Percentiles rank a stretch among this genome's conserved stretches.
These are phyloP conservation scores for Maudiozyma humilis DNA, from an alignment of 1,139 yeast species.

Conservation along the genomic window DNA sequence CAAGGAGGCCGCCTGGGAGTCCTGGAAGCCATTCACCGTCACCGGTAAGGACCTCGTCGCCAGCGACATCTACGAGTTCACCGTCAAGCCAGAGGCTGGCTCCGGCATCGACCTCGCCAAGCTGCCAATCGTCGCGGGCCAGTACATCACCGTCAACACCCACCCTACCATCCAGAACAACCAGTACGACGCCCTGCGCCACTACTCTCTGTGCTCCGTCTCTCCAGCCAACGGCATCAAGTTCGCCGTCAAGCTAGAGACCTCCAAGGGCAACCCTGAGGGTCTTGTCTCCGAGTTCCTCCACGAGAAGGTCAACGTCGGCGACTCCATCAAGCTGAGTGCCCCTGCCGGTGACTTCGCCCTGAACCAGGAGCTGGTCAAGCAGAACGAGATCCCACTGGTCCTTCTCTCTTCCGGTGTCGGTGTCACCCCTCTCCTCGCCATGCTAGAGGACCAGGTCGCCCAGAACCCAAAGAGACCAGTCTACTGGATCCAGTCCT, in stretches of 20 bases:
- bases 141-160: constrained; percentile 50
- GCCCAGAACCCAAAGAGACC: constrained; percentile 25
- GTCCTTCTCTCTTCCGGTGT: constrained; percentile 55
- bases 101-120: constrained; percentile 29
- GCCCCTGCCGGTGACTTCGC: constrained; percentile 56
- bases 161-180: constrained; percentile 28
- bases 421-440: constrained; percentile 57
- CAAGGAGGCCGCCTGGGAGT: constrained; percentile 43
- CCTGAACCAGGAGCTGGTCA: constrained; percentile 26
- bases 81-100: constrained; percentile 41
- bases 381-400: constrained; percentile 32
- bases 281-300: constrained; percentile 50
- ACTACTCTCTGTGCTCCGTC: constrained; percentile 28
- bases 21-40: constrained; percentile 47
- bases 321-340: constrained; percentile 43
- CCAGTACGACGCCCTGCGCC: constrained; percentile 29
- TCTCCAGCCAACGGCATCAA: constrained; percentile 21
- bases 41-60: constrained; percentile 39
- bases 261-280: constrained; percentile 29
- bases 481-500: constrained; percentile 28
- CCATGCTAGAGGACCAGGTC: constrained; percentile 39
- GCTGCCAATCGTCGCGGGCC: constrained; percentile 43
- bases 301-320: constrained; percentile 43
- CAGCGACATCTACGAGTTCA: constrained; percentile 40
- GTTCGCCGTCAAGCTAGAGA: constrained; percentile 43